Percentiles rank a stretch among this genome's conserved stretches.
phyloP scores from a whole-genome alignment of 495 filamentous ascomycete genomes.

The Aspergillus taichungensis region DNA sequence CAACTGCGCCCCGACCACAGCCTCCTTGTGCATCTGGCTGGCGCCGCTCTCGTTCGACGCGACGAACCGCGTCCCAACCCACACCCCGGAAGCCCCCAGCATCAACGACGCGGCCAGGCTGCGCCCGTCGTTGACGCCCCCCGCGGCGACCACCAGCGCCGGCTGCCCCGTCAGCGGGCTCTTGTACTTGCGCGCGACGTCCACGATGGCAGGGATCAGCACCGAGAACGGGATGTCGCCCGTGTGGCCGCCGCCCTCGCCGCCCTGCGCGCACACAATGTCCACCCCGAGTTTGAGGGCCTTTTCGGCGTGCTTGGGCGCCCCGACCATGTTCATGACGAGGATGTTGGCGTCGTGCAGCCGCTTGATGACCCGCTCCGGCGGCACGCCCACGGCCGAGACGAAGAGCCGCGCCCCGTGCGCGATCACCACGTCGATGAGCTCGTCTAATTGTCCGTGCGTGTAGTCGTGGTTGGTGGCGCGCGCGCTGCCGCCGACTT shows the following conservation, averaged over 20 bases:
- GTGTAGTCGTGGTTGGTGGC: slow-evolving; percentile 94
- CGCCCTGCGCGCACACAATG: slow-evolving; percentile 75
- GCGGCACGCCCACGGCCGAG: slow-evolving; percentile 74
- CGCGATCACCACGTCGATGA: slow-evolving; percentile 70
- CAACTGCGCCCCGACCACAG: slow-evolving; percentile 65
- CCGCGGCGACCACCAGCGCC: slow-evolving; percentile 65
- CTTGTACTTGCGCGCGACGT: slow-evolving; percentile 55
- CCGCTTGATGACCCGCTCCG: slow-evolving; percentile 53
- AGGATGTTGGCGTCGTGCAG: slow-evolving; percentile 69
- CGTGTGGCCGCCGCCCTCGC: slow-evolving; percentile 73
- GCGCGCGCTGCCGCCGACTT: slow-evolving; percentile 68
- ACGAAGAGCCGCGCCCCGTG: slow-evolving; percentile 77
- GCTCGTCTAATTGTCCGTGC: slow-evolving; percentile 67
- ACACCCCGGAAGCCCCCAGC: slow-evolving; percentile 67
- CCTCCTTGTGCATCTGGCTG: slow-evolving; percentile 67
- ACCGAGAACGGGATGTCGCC: slow-evolving; percentile 66
- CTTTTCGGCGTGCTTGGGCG: slow-evolving; percentile 79
- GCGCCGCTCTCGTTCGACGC: slow-evolving; percentile 69
- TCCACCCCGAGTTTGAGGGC: slow-evolving; percentile 73
- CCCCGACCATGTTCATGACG: slow-evolving; percentile 94
- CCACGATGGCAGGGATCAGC: slow-evolving; percentile 65
- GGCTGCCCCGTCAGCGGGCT: slow-evolving; percentile 46
- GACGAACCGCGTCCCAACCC: slow-evolving; percentile 83
- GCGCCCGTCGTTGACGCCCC: slow-evolving; percentile 64
- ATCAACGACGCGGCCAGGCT: slow-evolving; percentile 62